Evolutionary conservation across 257 asterid genomes (phyloP), one percentile per base, ranked within the genome.

Genomic region (Nicotiana tomentosiformis): DNA sequence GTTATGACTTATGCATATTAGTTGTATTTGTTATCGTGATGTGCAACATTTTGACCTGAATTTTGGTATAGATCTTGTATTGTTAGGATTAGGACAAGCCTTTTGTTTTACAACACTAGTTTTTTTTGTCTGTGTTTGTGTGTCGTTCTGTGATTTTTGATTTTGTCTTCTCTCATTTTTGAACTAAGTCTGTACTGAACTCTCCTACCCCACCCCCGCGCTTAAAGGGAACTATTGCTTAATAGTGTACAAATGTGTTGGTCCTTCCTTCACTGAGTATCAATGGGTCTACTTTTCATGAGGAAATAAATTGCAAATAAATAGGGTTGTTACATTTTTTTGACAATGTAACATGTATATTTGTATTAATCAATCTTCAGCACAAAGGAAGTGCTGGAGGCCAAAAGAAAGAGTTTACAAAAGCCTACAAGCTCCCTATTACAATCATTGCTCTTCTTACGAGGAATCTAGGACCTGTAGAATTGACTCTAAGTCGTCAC

Each of bases 51-150:
- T 49, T 46, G 15, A 74, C 39, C 23, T 23, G 79, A 37, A 74
- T 74, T 74, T n/a, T 46, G 79, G 49, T 46, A 74, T 14, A 72
- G 79, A 46, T 6, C 60, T 74, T 74, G 79, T 74, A 49, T 49
- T 74, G 39, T 20, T 33, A 46, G 23, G 79, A 49, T 74, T 46
- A 49, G 8, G 46, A 32, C 46, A 66, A 30, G 74, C 74, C 23
- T 15, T 30, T 66, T 32, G 43, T 65, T 65, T 5, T 29, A 12
- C 43, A 72, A 16, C 8, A 43, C 1, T 46, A 4, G 6, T 30
- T 66, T 5, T 66, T 72, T 56, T 72, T 12, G 20, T 70, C 11
- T 11, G 58, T 6, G 12, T n/a, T 20, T 49, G 23, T 69, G 32
- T 46, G 37, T 23, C 61, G 23, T 23, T 72, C 37, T 2, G 8